phyloP scores from a whole-genome alignment of 225 moss, liverwort and hornwort species.

The Physcomitrellopsis africana region DNA sequence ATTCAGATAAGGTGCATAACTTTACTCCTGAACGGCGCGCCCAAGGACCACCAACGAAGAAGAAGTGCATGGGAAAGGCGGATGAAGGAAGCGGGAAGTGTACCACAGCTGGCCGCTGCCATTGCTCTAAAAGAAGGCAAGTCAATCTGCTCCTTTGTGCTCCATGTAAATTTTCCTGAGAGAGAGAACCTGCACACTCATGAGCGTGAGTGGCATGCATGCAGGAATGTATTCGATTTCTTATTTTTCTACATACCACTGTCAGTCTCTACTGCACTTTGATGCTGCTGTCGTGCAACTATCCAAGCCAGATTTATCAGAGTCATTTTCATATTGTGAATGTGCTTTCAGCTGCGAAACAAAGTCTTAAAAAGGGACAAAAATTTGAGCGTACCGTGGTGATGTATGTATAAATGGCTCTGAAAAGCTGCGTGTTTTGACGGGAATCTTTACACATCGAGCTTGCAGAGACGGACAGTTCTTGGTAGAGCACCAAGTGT shows the following conservation, averaged over 20 bases:
- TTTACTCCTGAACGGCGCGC: slow-evolving; percentile 20
- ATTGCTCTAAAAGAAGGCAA: slow-evolving; percentile 41
- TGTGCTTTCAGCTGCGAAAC: too few relatives aligned
- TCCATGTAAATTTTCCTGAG: neutral
- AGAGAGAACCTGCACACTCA: neutral
- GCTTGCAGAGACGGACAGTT: too few relatives aligned
- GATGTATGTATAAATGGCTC: too few relatives aligned
- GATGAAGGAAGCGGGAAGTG: slow-evolving; percentile 37
- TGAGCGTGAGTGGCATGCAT: neutral
- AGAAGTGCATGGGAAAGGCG: slow-evolving; percentile 31
- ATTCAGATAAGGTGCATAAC: slow-evolving; percentile 43
- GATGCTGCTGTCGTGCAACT: neutral
- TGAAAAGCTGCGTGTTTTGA: too few relatives aligned
- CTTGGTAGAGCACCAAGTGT: too few relatives aligned
- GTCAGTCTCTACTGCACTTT: neutral
- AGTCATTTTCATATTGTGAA: too few relatives aligned
- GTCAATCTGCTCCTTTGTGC: neutral
- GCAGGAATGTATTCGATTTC: neutral
- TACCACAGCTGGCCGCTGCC: slow-evolving; percentile 32
- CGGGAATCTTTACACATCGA: too few relatives aligned
- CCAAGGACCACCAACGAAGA: slow-evolving; percentile 17
- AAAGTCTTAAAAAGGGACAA: too few relatives aligned
- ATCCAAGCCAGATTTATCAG: too few relatives aligned
- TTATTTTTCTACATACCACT: neutral
- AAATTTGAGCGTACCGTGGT: too few relatives aligned